Evolutionary conservation across 352 stramenopile genomes (phyloP).

Genomic region (Globisporangium megalacanthum): DNA sequence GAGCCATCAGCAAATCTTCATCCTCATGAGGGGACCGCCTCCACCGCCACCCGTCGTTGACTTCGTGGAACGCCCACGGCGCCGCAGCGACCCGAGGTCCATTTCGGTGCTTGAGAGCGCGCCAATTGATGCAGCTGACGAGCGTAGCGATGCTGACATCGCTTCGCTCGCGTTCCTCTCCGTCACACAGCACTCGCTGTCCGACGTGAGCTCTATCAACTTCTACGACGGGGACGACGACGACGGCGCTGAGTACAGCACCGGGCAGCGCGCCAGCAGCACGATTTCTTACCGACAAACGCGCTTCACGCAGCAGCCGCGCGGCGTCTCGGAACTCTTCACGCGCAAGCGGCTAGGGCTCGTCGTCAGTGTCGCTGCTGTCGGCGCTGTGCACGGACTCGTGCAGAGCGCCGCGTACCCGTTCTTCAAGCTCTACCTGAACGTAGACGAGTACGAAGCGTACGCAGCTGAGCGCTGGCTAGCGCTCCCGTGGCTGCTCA

Average conservation of each 20-base stretch:
- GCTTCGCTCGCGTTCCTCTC: constrained; percentile 22
- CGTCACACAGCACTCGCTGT: constrained; percentile 7
- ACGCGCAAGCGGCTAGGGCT: constrained; percentile 35
- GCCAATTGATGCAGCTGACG: constrained; percentile 10
- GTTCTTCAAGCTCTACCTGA: constrained; percentile 69
- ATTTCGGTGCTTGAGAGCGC: constrained; percentile 27
- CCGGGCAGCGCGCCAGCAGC: background rate
- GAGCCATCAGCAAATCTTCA: no score
- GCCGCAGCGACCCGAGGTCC: constrained; percentile 6
- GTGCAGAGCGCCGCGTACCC: constrained; percentile 54
- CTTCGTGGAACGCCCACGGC: no score
- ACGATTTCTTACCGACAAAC: constrained; percentile 3
- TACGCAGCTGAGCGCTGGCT: constrained; percentile 47
- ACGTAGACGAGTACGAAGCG: constrained; percentile 63
- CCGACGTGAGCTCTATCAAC: constrained; percentile 11
- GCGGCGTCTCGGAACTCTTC: constrained; percentile 19
- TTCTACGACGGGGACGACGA: constrained; percentile 2
- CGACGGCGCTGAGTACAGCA: no score
- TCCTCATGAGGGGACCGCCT: no score
- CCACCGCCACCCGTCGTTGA: no score
- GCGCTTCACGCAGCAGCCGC: constrained; percentile 3
- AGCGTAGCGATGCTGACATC: constrained; percentile 14
- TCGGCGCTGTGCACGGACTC: constrained; percentile 48
- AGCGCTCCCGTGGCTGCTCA: constrained; percentile 53
- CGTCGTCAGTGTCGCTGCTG: constrained; percentile 44